Evolutionary conservation across 2,329 filamentous ascomycete genomes (phyloP).

Genomic region (Chaetoscypha palmicola): DNA sequence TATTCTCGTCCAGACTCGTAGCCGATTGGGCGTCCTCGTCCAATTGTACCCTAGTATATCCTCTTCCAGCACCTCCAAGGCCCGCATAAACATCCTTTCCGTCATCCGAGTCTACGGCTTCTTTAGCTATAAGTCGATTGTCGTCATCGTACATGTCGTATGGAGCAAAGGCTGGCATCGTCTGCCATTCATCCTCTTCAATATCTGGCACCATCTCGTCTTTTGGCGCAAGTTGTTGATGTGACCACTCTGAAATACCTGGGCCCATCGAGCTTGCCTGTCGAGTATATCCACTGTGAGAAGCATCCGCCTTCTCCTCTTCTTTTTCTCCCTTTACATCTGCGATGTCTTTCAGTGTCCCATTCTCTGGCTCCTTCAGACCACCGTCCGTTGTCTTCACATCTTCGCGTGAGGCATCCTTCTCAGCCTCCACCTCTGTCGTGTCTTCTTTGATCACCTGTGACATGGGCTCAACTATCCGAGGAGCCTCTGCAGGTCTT

Average conservation of each 20-base stretch:
- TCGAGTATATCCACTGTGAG: slow-evolving; percentile 15
- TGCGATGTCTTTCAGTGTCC: neutral
- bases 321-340: slow-evolving; percentile 1
- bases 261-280: slow-evolving; percentile 19
- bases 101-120: slow-evolving; percentile 63
- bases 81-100: slow-evolving; percentile 64
- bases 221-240: slow-evolving; percentile 64
- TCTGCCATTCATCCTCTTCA: slow-evolving; percentile 75
- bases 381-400: slow-evolving; percentile 8
- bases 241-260: slow-evolving; percentile 73
- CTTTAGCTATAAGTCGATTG: slow-evolving; percentile 76
- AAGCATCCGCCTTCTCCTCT: neutral
- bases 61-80: slow-evolving; percentile 84
- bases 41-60: slow-evolving; percentile 89
- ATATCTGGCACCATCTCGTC: slow-evolving; percentile 44
- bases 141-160: slow-evolving; percentile 97
- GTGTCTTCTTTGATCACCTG: slow-evolving; percentile 8
- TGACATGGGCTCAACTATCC: neutral
- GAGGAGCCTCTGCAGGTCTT: slow-evolving; percentile 4
- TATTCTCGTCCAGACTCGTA: slow-evolving; percentile 96
- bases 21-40: slow-evolving; percentile 92
- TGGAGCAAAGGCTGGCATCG: slow-evolving; percentile 86
- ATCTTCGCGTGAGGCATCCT: slow-evolving; percentile 6
- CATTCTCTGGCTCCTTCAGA: neutral
- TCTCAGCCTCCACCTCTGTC: slow-evolving; percentile 8